Evolutionary conservation across 805 yeast genomes (phyloP).

Genomic region (Saitoella complicata): DNA sequence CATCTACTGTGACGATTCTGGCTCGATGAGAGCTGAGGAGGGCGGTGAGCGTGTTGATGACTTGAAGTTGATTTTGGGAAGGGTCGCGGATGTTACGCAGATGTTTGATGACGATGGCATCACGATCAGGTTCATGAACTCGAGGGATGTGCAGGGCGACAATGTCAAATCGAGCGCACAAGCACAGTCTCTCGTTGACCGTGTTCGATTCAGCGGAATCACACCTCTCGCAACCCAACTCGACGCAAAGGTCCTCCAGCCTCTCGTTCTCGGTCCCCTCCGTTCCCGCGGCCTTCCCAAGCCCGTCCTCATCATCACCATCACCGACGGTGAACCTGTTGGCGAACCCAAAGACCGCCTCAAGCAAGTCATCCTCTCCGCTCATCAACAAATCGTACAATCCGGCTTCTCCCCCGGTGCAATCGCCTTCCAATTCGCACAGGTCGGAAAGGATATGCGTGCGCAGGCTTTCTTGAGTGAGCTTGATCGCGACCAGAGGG

Average conservation of each 20-base stretch:
- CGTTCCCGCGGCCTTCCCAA: constrained; percentile 13
- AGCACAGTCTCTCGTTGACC: constrained; percentile 13
- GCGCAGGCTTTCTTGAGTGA: constrained; percentile 18
- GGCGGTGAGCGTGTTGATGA: constrained; percentile 21
- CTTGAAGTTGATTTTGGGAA: constrained; percentile 16
- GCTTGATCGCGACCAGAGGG: constrained; percentile 17
- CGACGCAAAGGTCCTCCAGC: constrained; percentile 17
- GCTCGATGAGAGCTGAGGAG: constrained; percentile 21
- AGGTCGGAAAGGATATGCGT: constrained; percentile 19
- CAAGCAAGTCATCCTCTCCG: constrained; percentile 14
- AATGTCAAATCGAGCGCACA: constrained; percentile 15
- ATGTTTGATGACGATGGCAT: constrained; percentile 19
- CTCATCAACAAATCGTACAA: constrained; percentile 14
- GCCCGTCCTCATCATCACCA: constrained; percentile 18
- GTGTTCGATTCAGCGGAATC: constrained; percentile 15
- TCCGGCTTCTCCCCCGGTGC: constrained; percentile 18
- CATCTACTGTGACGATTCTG: constrained; percentile 19
- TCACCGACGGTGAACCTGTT: constrained; percentile 21
- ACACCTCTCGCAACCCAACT: constrained; percentile 18
- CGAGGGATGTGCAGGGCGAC: constrained; percentile 13
- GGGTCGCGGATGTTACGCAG: constrained; percentile 19
- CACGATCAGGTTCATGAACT: constrained; percentile 20
- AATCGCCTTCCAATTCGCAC: constrained; percentile 20
- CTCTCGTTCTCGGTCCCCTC: constrained; percentile 16
- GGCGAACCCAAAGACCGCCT: constrained; percentile 17